These are phyloP conservation scores for Didymella pinodella DNA, from an alignment of 2,329 filamentous ascomycete species.

Conservation along the genomic window DNA sequence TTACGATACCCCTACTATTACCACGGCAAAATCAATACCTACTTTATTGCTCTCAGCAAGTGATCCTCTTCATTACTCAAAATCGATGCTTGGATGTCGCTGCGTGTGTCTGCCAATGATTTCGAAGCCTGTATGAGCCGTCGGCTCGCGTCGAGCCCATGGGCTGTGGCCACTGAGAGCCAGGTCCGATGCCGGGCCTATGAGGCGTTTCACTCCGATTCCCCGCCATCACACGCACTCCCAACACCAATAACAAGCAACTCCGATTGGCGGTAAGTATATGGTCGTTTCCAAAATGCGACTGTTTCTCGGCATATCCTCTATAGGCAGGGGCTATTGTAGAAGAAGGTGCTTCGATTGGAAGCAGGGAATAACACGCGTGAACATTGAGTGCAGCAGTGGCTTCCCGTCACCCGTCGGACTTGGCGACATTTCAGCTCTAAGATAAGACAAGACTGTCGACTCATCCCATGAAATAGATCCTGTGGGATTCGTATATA, in stretches of 20 bases:
- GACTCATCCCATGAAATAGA: neutral
- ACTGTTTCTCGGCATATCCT: neutral
- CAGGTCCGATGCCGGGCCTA: conserved; percentile 16
- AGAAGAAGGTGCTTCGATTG: neutral
- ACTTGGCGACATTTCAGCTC: conserved; percentile 7
- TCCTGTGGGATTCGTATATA: neutral
- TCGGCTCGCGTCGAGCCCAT: neutral
- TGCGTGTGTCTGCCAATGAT: neutral
- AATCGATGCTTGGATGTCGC: neutral
- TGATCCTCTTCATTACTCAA: neutral
- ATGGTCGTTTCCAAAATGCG: neutral
- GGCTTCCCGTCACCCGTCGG: conserved; percentile 19
- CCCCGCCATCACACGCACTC: neutral
- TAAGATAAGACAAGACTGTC: conserved; percentile 5
- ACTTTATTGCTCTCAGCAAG: neutral
- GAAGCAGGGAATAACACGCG: neutral
- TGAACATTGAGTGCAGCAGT: neutral
- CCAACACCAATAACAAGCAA: conserved; percentile 14
- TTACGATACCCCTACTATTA: conserved; percentile 23
- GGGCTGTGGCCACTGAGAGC: conserved; percentile 1
- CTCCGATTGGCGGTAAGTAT: conserved; percentile 8
- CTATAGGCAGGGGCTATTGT: neutral
- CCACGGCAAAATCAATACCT: conserved; percentile 4
- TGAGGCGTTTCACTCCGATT: conserved; percentile 6
- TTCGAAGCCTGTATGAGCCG: neutral